phyloP scores from a whole-genome alignment of 1,284 basidiomycete genomes.

The Cutaneotrichosporon dermatis region DNA sequence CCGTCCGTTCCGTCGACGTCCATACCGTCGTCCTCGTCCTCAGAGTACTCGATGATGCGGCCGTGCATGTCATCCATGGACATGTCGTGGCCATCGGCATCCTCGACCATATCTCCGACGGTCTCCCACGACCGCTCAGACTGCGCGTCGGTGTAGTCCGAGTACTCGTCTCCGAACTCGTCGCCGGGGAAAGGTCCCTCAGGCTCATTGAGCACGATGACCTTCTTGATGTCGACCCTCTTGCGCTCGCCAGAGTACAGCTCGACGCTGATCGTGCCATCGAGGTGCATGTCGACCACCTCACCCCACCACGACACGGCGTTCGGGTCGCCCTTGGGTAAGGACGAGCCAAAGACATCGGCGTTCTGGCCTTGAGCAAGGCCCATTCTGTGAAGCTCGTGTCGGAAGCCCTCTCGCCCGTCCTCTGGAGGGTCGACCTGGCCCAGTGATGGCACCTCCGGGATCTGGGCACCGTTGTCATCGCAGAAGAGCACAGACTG shows the following conservation, averaged over 20 bases:
- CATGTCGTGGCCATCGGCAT: background rate
- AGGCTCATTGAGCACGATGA: constrained; percentile 30
- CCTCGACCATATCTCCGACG: constrained; percentile 9
- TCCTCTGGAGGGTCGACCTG: constrained; percentile 28
- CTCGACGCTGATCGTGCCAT: constrained; percentile 45
- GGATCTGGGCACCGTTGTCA: constrained; percentile 31
- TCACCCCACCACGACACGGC: constrained; percentile 51
- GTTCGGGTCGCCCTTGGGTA: constrained; percentile 23
- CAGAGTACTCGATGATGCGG: background rate
- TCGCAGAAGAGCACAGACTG: constrained; percentile 70
- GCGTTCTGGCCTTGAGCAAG: constrained; percentile 13
- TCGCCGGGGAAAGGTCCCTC: constrained; percentile 28
- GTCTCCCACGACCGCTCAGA: constrained; percentile 34
- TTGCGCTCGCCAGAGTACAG: constrained; percentile 34
- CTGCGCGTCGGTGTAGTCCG: constrained; percentile 25
- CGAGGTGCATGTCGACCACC: constrained; percentile 46
- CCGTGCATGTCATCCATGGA: background rate
- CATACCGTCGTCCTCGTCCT: constrained; percentile 13
- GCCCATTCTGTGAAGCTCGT: constrained; percentile 23
- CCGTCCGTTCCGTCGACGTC: constrained; percentile 17
- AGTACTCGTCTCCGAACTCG: constrained; percentile 18
- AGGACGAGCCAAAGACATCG: constrained; percentile 10
- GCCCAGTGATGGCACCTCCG: constrained; percentile 40
- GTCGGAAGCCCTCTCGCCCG: constrained; percentile 16
- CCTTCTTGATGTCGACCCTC: constrained; percentile 23